These are phyloP conservation scores for Trichoderma pleuroti DNA, from an alignment of 2,329 filamentous ascomycete genomes.

Conservation along the genomic window DNA sequence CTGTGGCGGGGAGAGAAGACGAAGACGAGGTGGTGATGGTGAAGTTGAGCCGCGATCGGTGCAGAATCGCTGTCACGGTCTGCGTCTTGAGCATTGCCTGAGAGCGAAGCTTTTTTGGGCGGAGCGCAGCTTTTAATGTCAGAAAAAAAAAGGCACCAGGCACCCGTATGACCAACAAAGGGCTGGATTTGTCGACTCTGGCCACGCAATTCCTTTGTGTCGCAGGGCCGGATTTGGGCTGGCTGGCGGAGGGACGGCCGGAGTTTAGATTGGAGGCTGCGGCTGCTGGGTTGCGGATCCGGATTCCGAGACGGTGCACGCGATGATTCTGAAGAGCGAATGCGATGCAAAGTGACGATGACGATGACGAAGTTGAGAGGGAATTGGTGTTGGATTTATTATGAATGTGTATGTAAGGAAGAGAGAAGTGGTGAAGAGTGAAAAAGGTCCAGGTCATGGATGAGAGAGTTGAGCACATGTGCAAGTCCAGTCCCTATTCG, in stretches of 20 bases:
- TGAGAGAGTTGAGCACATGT: background rate
- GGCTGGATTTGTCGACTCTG: background rate
- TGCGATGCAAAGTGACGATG: background rate
- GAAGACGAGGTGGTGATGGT: slow-evolving; percentile 23
- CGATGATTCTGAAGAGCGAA: background rate
- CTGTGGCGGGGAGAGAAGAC: slow-evolving; percentile 8
- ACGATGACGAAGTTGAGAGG: background rate
- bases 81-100: slow-evolving; percentile 47
- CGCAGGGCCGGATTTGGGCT: slow-evolving; percentile 17
- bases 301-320: slow-evolving; percentile 10
- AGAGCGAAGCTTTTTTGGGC: background rate
- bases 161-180: slow-evolving; percentile 11
- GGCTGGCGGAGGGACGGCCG: slow-evolving; percentile 12
- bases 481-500: background rate
- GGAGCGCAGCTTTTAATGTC: background rate
- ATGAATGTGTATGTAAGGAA: background rate
- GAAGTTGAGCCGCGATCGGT: slow-evolving; percentile 40
- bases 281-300: slow-evolving; percentile 1
- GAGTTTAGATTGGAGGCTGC: background rate
- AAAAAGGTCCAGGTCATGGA: background rate
- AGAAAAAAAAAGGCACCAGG: slow-evolving; percentile 5
- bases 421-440: background rate
- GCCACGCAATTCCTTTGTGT: slow-evolving; percentile 12
- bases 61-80: slow-evolving; percentile 38
- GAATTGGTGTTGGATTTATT: background rate